Evolutionary conservation across 1,284 basidiomycete genomes (phyloP), one percentile per base, ranked within the genome.

Genomic region (Clitocybe nebularis): DNA sequence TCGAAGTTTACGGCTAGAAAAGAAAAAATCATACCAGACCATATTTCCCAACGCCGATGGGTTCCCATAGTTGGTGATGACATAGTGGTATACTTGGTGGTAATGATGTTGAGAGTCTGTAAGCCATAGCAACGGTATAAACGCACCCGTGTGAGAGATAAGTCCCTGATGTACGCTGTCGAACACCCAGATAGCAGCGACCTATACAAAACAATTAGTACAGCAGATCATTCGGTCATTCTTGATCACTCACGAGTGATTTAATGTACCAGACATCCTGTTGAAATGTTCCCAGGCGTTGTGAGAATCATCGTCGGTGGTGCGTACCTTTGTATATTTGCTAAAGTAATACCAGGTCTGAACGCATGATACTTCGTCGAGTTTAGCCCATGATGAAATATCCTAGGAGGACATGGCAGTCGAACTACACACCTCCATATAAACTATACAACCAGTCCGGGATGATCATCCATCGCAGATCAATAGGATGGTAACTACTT

Each of bases 271-370:
- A 72, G 42, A 64, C 61, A 52, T 77, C 74, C 63, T 69, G 36
- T 21, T 41, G 0, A 38, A 47, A 32, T 16, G 29, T 14, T 16
- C 10, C 13, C 13, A 30, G 28, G 28, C 5, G 11, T 16, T 16
- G n/a, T 30, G 5, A n/a, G 4, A 8, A 22, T 35, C 10, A 13
- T 26, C n/a, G 6, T n/a, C n/a, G n/a, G n/a, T n/a, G n/a, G n/a
- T 22, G 39, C 52, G 42, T 47, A 64, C 71, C 44, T 63, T 61
- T 3, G 54, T 57, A 49, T 76, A 77, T 44, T 69, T 65, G 41
- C 64, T 62, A 52, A 72, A 78, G 46, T 77, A 78, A 53, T 69
- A 77, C 64, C 69, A 74, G 1, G 74, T 70, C 52, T 78, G 75
- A n/a, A 74, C 67, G 46, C 71, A 75, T 2, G 74, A 73, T 10